Evolutionary conservation across 768 basidiomycete species (phyloP).

Genomic region (Myochromella boudieri): DNA sequence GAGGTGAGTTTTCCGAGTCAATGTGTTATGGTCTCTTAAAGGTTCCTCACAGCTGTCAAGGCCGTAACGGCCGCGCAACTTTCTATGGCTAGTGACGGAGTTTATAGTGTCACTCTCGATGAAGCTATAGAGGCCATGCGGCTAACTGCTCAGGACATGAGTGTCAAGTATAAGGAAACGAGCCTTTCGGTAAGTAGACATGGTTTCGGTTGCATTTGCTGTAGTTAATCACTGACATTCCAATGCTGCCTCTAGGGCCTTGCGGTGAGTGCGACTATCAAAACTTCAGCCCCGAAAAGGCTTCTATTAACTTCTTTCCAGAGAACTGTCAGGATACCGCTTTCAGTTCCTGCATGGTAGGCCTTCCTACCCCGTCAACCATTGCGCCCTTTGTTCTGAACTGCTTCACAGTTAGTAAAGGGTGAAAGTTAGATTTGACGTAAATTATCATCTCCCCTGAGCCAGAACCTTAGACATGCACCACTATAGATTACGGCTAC

Average conservation of each 20-base stretch:
- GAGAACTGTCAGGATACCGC: constrained; percentile 80
- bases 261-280: constrained; percentile 29
- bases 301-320: constrained; percentile 23
- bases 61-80: constrained; percentile 93
- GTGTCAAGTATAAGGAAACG: constrained; percentile 93
- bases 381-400: no score
- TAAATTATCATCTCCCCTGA: no score
- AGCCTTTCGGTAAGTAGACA: constrained; percentile 81
- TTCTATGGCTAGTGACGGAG: constrained; percentile 87
- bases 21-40: neutral
- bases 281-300: neutral
- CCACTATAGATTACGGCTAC: no score
- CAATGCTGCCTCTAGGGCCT: constrained; percentile 31
- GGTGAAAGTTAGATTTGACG: no score
- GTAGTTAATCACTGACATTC: constrained; percentile 3
- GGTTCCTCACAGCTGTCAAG: constrained; percentile 66
- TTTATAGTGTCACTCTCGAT: constrained; percentile 85
- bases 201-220: neutral
- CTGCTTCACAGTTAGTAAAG: no score
- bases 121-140: constrained; percentile 97
- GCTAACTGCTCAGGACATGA: constrained; percentile 92
- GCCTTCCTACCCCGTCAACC: no score
- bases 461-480: no score
- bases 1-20: constrained; percentile 46
- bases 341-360: constrained; percentile 82